Evolutionary conservation across 1,284 basidiomycete species (phyloP).

Genomic region (Ganoderma boninense): DNA sequence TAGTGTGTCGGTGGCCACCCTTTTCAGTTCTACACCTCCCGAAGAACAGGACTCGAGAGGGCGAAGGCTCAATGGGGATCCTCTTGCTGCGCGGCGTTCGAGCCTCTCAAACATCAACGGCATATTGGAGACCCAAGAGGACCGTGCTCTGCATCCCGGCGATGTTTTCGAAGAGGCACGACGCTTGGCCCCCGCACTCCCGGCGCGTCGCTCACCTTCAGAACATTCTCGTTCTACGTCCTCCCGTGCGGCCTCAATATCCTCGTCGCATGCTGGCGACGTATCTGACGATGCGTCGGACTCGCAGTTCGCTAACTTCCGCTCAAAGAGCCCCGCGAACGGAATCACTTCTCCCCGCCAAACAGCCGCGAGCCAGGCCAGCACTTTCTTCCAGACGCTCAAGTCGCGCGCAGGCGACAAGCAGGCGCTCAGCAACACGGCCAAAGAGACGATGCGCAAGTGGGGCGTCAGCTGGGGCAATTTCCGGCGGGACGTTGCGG

Average conservation of each 20-base stretch:
- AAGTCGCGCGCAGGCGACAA: slow-evolving; percentile 84
- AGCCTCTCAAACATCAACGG: slow-evolving; percentile 21
- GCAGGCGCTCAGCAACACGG: slow-evolving; percentile 80
- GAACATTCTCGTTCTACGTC: slow-evolving; percentile 38
- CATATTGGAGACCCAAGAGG: slow-evolving; percentile 6
- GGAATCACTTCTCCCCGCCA: slow-evolving; percentile 30
- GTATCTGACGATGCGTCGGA: slow-evolving; percentile 35
- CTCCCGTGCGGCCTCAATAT: slow-evolving; percentile 30
- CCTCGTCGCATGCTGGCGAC: slow-evolving; percentile 33
- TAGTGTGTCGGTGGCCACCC: slow-evolving; percentile 32
- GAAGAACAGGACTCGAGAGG: slow-evolving; percentile 27
- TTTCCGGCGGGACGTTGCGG: slow-evolving; percentile 58
- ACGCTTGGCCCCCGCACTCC: slow-evolving; percentile 23
- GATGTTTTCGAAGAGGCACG: slow-evolving; percentile 13
- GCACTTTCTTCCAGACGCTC: slow-evolving; percentile 72
- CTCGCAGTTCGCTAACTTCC: slow-evolving; percentile 31
- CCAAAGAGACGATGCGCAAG: slow-evolving; percentile 87
- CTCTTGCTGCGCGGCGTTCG: slow-evolving; percentile 13
- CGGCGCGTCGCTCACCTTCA: slow-evolving; percentile 36
- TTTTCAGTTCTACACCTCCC: slow-evolving; percentile 16
- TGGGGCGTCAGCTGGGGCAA: slow-evolving; percentile 86
- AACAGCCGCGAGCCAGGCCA: slow-evolving; percentile 32
- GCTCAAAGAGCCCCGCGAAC: slow-evolving; percentile 34
- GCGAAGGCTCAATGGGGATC: slow-evolving; percentile 16
- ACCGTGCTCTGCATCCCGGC: not conserved